A percentile compares a stretch with the other conserved stretches of the same genome.
Conservation (phyloP, 2,329 filamentous ascomycete genomes). For the Septoria linicola region DNA sequence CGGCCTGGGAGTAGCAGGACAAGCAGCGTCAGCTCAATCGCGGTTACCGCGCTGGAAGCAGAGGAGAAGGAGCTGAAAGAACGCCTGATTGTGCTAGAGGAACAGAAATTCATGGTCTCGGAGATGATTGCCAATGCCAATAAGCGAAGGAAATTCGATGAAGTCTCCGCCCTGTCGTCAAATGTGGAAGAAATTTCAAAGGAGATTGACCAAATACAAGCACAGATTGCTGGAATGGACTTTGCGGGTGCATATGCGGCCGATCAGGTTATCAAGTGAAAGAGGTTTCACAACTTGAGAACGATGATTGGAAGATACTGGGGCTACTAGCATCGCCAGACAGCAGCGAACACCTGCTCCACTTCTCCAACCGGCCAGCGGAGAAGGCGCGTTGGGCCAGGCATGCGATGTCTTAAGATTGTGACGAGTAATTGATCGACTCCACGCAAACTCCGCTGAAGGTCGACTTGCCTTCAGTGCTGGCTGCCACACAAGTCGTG, state of each 20-base stretch:
- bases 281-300: not conserved
- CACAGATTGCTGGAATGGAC: constrained; percentile 39
- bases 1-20: constrained; percentile 48
- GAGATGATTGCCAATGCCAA: constrained; percentile 80
- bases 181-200: constrained; percentile 79
- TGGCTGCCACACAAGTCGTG: no score
- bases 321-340: no score
- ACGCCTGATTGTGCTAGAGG: constrained; percentile 77
- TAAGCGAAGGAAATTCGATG: constrained; percentile 76
- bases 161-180: constrained; percentile 73
- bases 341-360: no score
- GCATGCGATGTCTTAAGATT: no score
- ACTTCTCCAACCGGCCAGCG: no score
- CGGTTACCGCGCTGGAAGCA: constrained; percentile 66
- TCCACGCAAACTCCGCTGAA: no score
- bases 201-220: constrained; percentile 63
- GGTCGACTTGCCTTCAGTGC: no score
- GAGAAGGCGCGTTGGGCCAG: no score
- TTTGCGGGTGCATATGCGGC: constrained; percentile 38
- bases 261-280: constrained; percentile 34
- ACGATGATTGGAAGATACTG: no score
- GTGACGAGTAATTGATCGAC: no score
- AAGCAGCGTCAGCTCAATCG: constrained; percentile 44
- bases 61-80: constrained; percentile 84
- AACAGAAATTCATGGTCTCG: constrained; percentile 85